phyloP scores from a whole-genome alignment of 495 filamentous ascomycete genomes.

The Cercophora sp. region DNA sequence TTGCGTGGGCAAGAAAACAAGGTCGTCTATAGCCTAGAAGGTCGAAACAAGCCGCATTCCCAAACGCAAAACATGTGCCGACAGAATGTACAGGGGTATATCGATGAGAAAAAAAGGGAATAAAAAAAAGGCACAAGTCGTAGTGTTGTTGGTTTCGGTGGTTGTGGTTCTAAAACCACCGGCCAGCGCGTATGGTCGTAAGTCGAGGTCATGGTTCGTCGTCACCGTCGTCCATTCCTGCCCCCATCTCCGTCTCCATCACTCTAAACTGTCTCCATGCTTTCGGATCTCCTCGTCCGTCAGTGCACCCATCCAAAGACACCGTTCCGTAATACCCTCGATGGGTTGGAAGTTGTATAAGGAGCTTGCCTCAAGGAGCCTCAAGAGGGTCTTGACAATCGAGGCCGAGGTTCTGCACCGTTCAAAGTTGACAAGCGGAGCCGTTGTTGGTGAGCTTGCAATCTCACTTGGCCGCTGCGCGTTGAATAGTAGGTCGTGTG shows the following conservation, averaged over 20 bases:
- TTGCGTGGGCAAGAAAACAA: not conserved
- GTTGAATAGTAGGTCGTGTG: constrained; percentile 96
- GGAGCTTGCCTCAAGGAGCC: constrained; percentile 86
- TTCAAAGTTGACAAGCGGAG: constrained; percentile 91
- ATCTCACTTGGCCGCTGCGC: constrained; percentile 76
- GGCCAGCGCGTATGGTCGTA: not conserved
- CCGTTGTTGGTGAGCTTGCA: constrained; percentile 59
- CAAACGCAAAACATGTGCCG: not conserved
- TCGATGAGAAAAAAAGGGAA: constrained; percentile 13
- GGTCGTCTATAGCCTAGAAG: not conserved
- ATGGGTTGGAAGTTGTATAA: constrained; percentile 83
- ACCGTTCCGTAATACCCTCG: constrained; percentile 81
- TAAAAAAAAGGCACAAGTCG: not conserved
- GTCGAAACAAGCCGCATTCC: not conserved
- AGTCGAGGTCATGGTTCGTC: constrained; percentile 10
- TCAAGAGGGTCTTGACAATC: constrained; percentile 89
- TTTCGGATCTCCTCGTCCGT: constrained; percentile 74
- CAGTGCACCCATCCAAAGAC: constrained; percentile 91
- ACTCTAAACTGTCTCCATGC: constrained; percentile 40
- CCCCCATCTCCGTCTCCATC: not conserved
- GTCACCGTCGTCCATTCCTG: constrained; percentile 3
- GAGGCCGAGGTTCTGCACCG: constrained; percentile 81
- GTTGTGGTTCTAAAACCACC: not conserved
- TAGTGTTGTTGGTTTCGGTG: not conserved
- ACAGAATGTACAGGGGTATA: constrained; percentile 24